These are phyloP conservation scores for Tetrapisispora iriomotensis DNA, from an alignment of 805 yeast species.

Conservation along the genomic window DNA sequence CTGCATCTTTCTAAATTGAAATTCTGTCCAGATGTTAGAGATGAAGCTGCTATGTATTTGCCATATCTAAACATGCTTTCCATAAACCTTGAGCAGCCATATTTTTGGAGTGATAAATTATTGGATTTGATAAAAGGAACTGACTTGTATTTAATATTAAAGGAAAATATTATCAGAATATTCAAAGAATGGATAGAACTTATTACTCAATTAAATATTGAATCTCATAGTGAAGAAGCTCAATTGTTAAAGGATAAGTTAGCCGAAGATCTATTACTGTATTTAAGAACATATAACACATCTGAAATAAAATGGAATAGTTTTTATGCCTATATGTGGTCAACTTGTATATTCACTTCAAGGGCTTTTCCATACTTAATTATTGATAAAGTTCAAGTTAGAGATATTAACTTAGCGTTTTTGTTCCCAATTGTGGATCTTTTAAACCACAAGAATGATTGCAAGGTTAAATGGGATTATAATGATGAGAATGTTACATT, in stretches of 20 bases:
- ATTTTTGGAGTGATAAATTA: constrained; percentile 51
- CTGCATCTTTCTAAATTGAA: constrained; percentile 35
- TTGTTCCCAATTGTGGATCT: constrained; percentile 71
- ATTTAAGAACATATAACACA: constrained; percentile 10
- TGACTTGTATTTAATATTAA: constrained; percentile 50
- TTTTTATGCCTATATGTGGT: constrained; percentile 68
- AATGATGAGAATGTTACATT: constrained; percentile 33
- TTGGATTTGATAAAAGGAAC: constrained; percentile 51
- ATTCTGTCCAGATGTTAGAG: constrained; percentile 25
- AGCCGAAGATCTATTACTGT: constrained; percentile 12
- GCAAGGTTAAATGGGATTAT: constrained; percentile 55
- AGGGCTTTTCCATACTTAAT: constrained; percentile 73
- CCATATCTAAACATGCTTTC: constrained; percentile 47
- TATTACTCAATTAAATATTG: constrained; percentile 4
- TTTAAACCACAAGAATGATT: constrained; percentile 57
- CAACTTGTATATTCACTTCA: constrained; percentile 56
- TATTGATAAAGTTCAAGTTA: constrained; percentile 25
- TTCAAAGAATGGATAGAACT: constrained; percentile 49
- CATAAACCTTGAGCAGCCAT: constrained; percentile 45
- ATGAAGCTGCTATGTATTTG: constrained; percentile 16
- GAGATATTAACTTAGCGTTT: constrained; percentile 47
- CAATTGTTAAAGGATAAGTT: constrained; percentile 1
- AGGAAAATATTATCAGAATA: constrained; percentile 35
- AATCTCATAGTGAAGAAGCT: constrained; percentile 2
- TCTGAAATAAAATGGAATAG: constrained; percentile 42